A percentile compares a stretch with the other conserved stretches of the same genome.
Evolutionary conservation across 495 filamentous ascomycete species (phyloP).

Genomic region (Xylaria curta): DNA sequence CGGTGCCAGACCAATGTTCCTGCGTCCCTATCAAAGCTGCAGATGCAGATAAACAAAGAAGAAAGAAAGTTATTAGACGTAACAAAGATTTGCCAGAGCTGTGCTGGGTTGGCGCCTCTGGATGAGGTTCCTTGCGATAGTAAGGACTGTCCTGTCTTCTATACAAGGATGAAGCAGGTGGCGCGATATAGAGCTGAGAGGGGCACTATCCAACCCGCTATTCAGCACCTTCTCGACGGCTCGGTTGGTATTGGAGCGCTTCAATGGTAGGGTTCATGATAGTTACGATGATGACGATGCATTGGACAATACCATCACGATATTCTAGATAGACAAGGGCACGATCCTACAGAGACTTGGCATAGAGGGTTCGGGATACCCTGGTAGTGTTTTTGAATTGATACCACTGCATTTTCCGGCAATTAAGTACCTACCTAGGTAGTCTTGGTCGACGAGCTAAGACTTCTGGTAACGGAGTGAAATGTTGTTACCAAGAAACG

Average conservation of each 20-base stretch:
- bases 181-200: slow-evolving; percentile 65
- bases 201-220: slow-evolving; percentile 60
- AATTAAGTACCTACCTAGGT: too few relatives aligned
- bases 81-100: slow-evolving; percentile 81
- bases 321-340: not conserved
- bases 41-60: slow-evolving; percentile 62
- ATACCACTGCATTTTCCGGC: slow-evolving; percentile 4
- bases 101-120: slow-evolving; percentile 70
- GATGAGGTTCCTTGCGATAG: slow-evolving; percentile 87
- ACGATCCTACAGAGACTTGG: not conserved
- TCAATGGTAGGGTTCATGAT: slow-evolving; percentile 43
- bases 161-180: slow-evolving; percentile 76
- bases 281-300: not conserved
- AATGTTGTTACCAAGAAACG: not conserved
- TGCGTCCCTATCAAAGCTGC: slow-evolving; percentile 66
- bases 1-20: slow-evolving; percentile 64
- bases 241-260: slow-evolving; percentile 38
- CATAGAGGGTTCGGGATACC: not conserved
- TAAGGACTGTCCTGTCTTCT: slow-evolving; percentile 92
- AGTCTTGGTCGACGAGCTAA: too few relatives aligned
- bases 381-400: not conserved
- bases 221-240: slow-evolving; percentile 59
- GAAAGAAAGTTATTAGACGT: slow-evolving; percentile 72
- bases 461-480: not conserved
- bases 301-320: not conserved